Percentiles rank a stretch among this genome's conserved stretches.
Conservation (phyloP, 129 eudicot genomes). For the Heracleum sosnowskyi region DNA sequence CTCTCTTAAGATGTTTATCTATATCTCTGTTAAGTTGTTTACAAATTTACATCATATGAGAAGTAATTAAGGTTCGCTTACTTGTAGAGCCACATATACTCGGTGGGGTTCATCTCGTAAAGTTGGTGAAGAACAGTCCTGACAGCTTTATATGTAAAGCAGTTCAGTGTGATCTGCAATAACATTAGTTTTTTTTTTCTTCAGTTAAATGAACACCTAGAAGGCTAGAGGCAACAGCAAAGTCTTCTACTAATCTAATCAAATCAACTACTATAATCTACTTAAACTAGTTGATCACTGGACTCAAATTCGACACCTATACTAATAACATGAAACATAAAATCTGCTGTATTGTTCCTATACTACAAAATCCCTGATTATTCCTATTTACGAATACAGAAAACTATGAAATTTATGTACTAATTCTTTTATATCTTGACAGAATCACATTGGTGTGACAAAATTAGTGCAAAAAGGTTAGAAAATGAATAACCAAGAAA, state of each 20-base stretch:
- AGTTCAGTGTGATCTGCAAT: slow-evolving; percentile 50
- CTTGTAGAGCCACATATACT: slow-evolving; percentile 65
- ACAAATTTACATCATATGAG: background rate
- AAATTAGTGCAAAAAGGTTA: background rate
- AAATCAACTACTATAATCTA: background rate
- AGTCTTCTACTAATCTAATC: background rate
- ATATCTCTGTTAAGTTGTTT: no score
- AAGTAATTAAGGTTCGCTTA: slow-evolving; percentile 27
- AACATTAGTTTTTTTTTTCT: slow-evolving; percentile 1
- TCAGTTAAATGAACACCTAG: background rate
- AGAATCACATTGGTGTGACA: background rate
- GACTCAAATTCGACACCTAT: background rate
- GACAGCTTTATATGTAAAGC: slow-evolving; percentile 56
- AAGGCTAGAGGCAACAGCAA: background rate
- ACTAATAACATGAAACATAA: no score
- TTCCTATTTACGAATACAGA: background rate
- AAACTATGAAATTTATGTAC: background rate
- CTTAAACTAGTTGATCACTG: background rate
- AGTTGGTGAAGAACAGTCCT: slow-evolving; percentile 75
- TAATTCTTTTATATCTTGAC: no score
- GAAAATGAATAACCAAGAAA: background rate
- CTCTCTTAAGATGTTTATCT: background rate
- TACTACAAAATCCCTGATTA: background rate
- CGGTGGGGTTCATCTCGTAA: slow-evolving; percentile 74
- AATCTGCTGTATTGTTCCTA: background rate